phyloP scores from a whole-genome alignment of 371 early-diverging fungal genomes.

The Mortierella sp. region DNA sequence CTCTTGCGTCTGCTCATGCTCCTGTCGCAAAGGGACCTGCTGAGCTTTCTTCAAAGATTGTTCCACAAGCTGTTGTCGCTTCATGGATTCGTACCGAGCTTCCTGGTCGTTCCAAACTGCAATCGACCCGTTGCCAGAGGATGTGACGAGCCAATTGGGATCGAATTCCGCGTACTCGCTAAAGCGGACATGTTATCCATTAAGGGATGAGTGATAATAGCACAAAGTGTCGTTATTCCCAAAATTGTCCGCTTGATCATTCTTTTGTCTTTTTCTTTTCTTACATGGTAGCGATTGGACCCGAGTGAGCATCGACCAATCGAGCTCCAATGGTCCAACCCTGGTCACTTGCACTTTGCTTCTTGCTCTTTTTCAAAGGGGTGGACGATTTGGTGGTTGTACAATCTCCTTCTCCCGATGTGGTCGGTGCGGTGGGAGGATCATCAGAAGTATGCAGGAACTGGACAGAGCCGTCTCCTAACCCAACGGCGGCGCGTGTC shows the following conservation, averaged over 20 bases:
- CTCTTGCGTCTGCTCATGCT: background rate
- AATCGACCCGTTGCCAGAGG: conserved; percentile 37
- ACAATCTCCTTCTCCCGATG: background rate
- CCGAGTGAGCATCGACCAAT: conserved; percentile 28
- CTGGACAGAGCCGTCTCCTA: conserved; percentile 49
- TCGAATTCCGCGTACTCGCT: conserved; percentile 44
- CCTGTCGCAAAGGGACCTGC: too few relatives aligned
- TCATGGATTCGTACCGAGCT: conserved; percentile 23
- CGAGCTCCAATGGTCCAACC: conserved; percentile 43
- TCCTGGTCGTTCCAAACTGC: conserved; percentile 45
- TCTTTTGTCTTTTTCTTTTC: background rate
- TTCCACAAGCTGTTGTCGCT: conserved; percentile 6
- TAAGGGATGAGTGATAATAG: too few relatives aligned
- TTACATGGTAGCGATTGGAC: conserved; percentile 42
- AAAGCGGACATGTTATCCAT: too few relatives aligned
- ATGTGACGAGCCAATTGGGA: conserved; percentile 32
- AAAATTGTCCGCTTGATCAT: too few relatives aligned
- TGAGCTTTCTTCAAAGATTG: background rate
- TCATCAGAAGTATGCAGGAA: conserved; percentile 38
- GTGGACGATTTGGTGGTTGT: too few relatives aligned
- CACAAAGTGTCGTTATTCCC: too few relatives aligned
- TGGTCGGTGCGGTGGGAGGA: conserved; percentile 22
- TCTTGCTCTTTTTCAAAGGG: conserved; percentile 30
- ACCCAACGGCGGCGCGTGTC: conserved; percentile 40
- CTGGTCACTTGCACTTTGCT: conserved; percentile 20